Evolutionary conservation across 192 early-diverging fungal species (phyloP), one percentile per base, ranked within the genome.

Genomic region (Coemansia sp.): DNA sequence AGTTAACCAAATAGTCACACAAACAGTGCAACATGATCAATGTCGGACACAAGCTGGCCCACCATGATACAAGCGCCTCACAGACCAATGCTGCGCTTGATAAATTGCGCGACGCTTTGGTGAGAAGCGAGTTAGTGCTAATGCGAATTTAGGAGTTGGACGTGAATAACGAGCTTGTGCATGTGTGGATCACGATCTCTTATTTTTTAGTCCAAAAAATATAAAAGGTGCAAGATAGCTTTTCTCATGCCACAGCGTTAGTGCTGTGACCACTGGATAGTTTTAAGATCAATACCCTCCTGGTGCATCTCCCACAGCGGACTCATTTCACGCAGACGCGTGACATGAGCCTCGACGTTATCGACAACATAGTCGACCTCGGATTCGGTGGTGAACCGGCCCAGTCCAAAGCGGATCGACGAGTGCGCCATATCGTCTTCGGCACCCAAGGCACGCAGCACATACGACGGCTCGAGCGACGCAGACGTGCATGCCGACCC

Each of bases 291-390:
- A 63, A 95, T 92, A 4, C 94, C 94, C 54, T 95, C 94, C 71
- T 93, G 92, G 58, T 88, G 90, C 96, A 98, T 98, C 77, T 98
- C 96, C 94, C 94, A 98, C 49, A 98, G 84, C 16, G 96, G 96
- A 61, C 89, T 92, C 94, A 98, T 95, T 57, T 98, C 96, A 48
- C 96, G 81, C 67, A 98, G 71, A 60, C 88, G 87, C 55, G 87
- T 87, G 8, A 98, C 96, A 61, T 94, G 91, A 8, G 82, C 78
- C 22, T 87, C 83, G 8, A 98, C 94, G 39, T 87, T 85, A 8
- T 89, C 72, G 12, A 96, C 80, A 6, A 94, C 93, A 77, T 90
- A 92, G 68, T 98, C 96, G 25, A 98, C 87, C 74, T 98, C 96
- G 51, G 88, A 85, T 57, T 96, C 91, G 10, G 96, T 98, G 19